Evolutionary conservation across 2,329 filamentous ascomycete species (phyloP).

Genomic region (Fusarium albidum): DNA sequence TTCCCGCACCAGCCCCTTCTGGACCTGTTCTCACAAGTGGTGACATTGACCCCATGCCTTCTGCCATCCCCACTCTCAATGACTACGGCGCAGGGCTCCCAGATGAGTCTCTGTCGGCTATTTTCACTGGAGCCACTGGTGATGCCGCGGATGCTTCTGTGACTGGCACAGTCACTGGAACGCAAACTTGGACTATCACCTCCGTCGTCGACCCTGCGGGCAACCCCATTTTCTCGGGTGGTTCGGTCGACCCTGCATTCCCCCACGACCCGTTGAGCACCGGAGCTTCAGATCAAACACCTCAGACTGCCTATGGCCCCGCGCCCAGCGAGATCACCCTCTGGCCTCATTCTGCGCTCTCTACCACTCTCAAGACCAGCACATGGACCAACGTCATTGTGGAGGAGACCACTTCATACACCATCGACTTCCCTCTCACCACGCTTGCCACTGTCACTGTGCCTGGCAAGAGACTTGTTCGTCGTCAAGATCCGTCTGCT

Average conservation of each 20-base stretch:
- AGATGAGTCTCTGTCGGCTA: slow-evolving; percentile 28
- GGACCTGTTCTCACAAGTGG: slow-evolving; percentile 24
- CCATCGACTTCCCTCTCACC: slow-evolving; percentile 49
- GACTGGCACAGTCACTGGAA: slow-evolving; percentile 36
- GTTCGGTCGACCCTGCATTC: slow-evolving; percentile 22
- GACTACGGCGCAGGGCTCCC: slow-evolving; percentile 36
- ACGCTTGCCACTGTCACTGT: slow-evolving; percentile 47
- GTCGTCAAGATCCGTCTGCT: slow-evolving; percentile 42
- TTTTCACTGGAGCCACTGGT: slow-evolving; percentile 27
- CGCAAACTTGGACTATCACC: slow-evolving; percentile 37
- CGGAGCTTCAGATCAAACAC: slow-evolving; percentile 22
- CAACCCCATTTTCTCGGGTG: slow-evolving; percentile 31
- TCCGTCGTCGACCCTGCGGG: slow-evolving; percentile 36
- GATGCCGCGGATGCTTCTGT: slow-evolving; percentile 22
- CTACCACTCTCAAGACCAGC: slow-evolving; percentile 43
- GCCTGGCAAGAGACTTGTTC: slow-evolving; percentile 38
- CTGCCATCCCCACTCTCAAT: slow-evolving; percentile 35
- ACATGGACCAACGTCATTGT: slow-evolving; percentile 51
- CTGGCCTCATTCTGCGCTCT: slow-evolving; percentile 34
- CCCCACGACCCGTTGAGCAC: slow-evolving; percentile 25
- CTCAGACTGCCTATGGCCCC: slow-evolving; percentile 37
- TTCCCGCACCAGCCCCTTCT: slow-evolving; percentile 22
- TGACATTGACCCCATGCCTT: slow-evolving; percentile 8
- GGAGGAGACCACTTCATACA: slow-evolving; percentile 51
- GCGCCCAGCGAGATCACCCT: slow-evolving; percentile 33